Percentiles rank a stretch among this genome's conserved stretches.
phyloP scores from a whole-genome alignment of 768 basidiomycete genomes.

The Cubamyces sp. region DNA sequence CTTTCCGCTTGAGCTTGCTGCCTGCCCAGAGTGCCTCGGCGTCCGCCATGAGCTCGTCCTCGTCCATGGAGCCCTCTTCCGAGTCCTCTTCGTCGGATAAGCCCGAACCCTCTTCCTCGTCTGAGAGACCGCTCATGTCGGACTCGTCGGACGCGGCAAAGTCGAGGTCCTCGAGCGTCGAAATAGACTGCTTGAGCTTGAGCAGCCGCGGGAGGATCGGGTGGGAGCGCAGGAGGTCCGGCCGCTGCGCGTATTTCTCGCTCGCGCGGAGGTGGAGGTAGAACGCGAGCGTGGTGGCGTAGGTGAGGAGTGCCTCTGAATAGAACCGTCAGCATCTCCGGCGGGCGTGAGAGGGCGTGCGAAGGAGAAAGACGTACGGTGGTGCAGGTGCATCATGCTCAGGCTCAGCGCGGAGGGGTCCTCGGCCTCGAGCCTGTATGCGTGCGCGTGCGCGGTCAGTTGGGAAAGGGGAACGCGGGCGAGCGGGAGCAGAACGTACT shows the following conservation, averaged over 20 bases:
- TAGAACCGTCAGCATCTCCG: neutral
- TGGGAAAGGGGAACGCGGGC: slow-evolving; percentile 4
- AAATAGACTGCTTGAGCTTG: slow-evolving; percentile 79
- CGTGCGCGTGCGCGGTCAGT: slow-evolving; percentile 42
- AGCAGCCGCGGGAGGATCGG: slow-evolving; percentile 79
- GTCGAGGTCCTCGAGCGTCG: slow-evolving; percentile 84
- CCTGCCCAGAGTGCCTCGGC: slow-evolving; percentile 23
- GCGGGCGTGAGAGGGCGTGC: neutral
- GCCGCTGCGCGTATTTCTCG: slow-evolving; percentile 63
- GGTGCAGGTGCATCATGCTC: slow-evolving; percentile 83
- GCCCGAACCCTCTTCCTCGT: slow-evolving; percentile 50
- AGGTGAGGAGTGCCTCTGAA: slow-evolving; percentile 87
- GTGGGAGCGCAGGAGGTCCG: slow-evolving; percentile 64
- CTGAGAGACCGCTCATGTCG: slow-evolving; percentile 40
- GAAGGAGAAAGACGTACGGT: slow-evolving; percentile 62
- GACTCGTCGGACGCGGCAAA: slow-evolving; percentile 56
- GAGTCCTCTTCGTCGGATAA: slow-evolving; percentile 35
- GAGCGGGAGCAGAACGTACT: slow-evolving; percentile 43
- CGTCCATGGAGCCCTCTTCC: slow-evolving; percentile 31
- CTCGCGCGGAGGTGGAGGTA: slow-evolving; percentile 86
- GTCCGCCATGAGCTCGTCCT: slow-evolving; percentile 22
- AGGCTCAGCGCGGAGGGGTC: slow-evolving; percentile 57
- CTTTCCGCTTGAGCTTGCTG: slow-evolving; percentile 20
- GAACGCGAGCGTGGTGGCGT: slow-evolving; percentile 88
- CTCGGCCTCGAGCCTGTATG: slow-evolving; percentile 50